phyloP scores from a whole-genome alignment of 202 grass and related monocot genomes.

The Panicum hallii region DNA sequence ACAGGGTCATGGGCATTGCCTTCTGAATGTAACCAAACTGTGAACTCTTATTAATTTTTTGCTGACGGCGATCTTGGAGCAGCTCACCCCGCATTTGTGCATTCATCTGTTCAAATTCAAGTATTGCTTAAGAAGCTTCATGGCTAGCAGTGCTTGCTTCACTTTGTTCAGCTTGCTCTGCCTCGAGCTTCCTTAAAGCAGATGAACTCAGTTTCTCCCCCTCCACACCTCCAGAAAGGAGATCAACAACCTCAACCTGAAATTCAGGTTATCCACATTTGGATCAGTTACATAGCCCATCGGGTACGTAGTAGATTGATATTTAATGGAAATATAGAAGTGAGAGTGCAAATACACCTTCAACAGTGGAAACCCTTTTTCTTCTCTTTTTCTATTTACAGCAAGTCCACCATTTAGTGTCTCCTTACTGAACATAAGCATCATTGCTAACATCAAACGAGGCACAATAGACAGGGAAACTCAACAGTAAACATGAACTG shows the following conservation, averaged over 20 bases:
- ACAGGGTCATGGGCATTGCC: constrained; percentile 36
- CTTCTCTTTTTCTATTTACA: constrained; percentile 73
- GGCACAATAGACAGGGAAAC: background rate
- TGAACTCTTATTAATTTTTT: constrained; percentile 17
- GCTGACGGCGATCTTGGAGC: constrained; percentile 1
- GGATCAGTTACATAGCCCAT: constrained; percentile 7
- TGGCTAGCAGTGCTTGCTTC: constrained; percentile 31
- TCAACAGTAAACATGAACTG: constrained; percentile 26
- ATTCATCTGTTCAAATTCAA: constrained; percentile 31
- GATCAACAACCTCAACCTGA: constrained; percentile 78
- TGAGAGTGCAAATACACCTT: constrained; percentile 45
- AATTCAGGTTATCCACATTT: constrained; percentile 30
- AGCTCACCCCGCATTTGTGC: constrained; percentile 1
- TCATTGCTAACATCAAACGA: constrained; percentile 30
- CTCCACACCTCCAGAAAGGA: constrained; percentile 53
- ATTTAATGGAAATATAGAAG: constrained; percentile 27
- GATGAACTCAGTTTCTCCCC: constrained; percentile 69
- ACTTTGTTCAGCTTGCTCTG: constrained; percentile 35
- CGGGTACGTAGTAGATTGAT: background rate
- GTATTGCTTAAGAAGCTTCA: constrained; percentile 38
- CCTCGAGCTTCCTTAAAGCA: constrained; percentile 63
- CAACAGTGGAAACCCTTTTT: constrained; percentile 56
- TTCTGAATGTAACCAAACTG: constrained; percentile 24
- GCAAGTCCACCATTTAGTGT: constrained; percentile 59
- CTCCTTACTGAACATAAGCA: constrained; percentile 63